Evolutionary conservation across 208 protist species (phyloP).

Genomic region (Trypanosomatidae sp.): DNA sequence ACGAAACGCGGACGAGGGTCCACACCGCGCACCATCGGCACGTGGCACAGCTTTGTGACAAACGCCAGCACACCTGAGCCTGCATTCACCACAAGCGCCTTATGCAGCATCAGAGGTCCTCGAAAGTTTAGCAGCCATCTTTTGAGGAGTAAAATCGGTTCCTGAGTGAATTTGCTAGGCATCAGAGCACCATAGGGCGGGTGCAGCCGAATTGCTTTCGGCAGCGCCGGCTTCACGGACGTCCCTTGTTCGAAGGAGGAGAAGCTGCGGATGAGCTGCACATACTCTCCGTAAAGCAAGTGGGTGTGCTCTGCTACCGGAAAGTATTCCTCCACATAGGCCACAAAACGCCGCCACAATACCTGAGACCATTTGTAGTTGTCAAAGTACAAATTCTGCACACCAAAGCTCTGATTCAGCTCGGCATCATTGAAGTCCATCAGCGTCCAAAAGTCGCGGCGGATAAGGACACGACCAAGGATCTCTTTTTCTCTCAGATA

Average conservation of each 20-base stretch:
- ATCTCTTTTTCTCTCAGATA: slow-evolving; percentile 58
- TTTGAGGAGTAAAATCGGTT: slow-evolving; percentile 73
- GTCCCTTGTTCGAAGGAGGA: slow-evolving; percentile 79
- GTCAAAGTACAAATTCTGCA: slow-evolving; percentile 91
- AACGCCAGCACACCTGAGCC: slow-evolving; percentile 65
- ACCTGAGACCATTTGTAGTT: slow-evolving; percentile 92
- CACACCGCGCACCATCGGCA: slow-evolving; percentile 82
- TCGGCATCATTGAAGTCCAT: slow-evolving; percentile 90
- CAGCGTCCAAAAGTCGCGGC: slow-evolving; percentile 84
- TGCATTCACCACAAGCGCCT: slow-evolving; percentile 62
- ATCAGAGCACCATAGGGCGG: slow-evolving; percentile 62
- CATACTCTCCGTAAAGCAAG: slow-evolving; percentile 73
- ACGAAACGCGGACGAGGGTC: slow-evolving; percentile 74
- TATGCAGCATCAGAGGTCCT: slow-evolving; percentile 58
- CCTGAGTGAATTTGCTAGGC: slow-evolving; percentile 55
- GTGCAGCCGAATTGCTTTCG: slow-evolving; percentile 53
- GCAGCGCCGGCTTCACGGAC: slow-evolving; percentile 43
- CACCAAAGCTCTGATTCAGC: slow-evolving; percentile 84
- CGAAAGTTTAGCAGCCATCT: slow-evolving; percentile 76
- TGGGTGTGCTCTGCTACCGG: slow-evolving; percentile 82
- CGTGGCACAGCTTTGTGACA: slow-evolving; percentile 36
- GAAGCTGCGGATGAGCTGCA: slow-evolving; percentile 78
- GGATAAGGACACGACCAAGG: slow-evolving; percentile 65
- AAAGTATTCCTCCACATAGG: slow-evolving; percentile 86
- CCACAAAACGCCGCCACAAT: slow-evolving; percentile 83